A percentile compares a stretch with the other conserved stretches of the same genome.
Conservation (phyloP, 108 stramenopile genomes). For the Cyclostephanos tholiformis region DNA sequence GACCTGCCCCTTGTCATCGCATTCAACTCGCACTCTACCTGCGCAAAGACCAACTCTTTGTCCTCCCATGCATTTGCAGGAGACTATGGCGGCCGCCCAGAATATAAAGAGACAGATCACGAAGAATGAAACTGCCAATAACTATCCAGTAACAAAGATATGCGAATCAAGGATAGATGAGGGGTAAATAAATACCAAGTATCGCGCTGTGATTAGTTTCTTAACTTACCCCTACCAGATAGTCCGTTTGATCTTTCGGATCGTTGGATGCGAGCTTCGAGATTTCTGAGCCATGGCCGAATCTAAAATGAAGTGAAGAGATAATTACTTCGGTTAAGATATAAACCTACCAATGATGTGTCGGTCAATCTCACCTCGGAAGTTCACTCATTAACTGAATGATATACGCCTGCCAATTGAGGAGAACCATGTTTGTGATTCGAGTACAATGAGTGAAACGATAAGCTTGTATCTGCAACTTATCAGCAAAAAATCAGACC, state of each 20-base stretch:
- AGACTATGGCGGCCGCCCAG: conserved; percentile 26
- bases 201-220: background rate
- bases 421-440: no score
- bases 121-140: conserved; percentile 38
- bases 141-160: background rate
- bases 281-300: conserved; percentile 36
- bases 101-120: conserved; percentile 37
- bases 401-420: no score
- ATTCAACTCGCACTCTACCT: conserved; percentile 33
- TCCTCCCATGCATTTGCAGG: conserved; percentile 33
- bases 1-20: conserved; percentile 35
- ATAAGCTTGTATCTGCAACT: no score
- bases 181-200: background rate
- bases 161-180: background rate
- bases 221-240: conserved; percentile 39
- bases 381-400: no score
- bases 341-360: no score
- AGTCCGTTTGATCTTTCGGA: conserved; percentile 39
- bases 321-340: no score
- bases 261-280: conserved; percentile 26
- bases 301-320: conserved; percentile 13
- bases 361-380: no score
- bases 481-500: no score
- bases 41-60: conserved; percentile 23
- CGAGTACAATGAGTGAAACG: no score